Evolutionary conservation across 2,329 filamentous ascomycete genomes (phyloP).

Genomic region (Chaetoscypha palmicola): DNA sequence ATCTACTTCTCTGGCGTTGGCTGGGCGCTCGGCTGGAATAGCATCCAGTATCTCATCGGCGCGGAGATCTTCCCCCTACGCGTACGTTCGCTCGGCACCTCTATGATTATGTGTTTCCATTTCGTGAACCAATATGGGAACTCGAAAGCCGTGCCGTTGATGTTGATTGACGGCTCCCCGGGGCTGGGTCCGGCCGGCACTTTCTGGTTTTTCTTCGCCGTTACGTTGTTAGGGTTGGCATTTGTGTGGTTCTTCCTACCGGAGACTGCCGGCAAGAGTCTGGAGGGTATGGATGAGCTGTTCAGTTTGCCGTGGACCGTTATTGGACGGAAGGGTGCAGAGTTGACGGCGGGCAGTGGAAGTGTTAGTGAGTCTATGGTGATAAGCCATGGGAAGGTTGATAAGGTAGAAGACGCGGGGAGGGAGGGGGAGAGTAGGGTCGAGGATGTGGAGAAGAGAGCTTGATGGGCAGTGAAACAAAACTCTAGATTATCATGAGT

Average conservation of each 20-base stretch:
- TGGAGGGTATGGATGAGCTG: constrained; percentile 19
- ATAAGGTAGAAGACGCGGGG: constrained; percentile 1
- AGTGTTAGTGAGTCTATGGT: constrained; percentile 11
- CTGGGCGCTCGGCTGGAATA: constrained; percentile 42
- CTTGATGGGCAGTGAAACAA: too few species aligned
- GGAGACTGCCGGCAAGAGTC: constrained; percentile 37
- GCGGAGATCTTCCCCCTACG: constrained; percentile 36
- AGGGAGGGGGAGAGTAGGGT: constrained; percentile 1
- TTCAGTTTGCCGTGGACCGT: constrained; percentile 10
- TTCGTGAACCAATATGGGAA: constrained; percentile 77
- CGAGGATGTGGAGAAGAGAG: constrained; percentile 2
- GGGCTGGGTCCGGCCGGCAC: constrained; percentile 30
- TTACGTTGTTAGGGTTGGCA: constrained; percentile 30
- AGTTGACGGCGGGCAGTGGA: constrained; percentile 8
- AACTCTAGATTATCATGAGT: too few species aligned
- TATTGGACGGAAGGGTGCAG: constrained; percentile 11
- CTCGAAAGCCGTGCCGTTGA: constrained; percentile 64
- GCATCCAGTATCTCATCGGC: constrained; percentile 53
- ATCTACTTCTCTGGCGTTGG: constrained; percentile 64
- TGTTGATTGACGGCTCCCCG: constrained; percentile 50
- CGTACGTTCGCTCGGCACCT: constrained; percentile 19
- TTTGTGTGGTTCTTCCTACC: constrained; percentile 39
- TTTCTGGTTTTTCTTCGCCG: constrained; percentile 39
- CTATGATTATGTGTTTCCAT: constrained; percentile 34
- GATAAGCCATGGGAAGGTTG: constrained; percentile 1